A percentile compares a stretch with the other conserved stretches of the same genome.
Conservation (phyloP, 768 basidiomycete genomes). For the Leucosporidium scottii region DNA sequence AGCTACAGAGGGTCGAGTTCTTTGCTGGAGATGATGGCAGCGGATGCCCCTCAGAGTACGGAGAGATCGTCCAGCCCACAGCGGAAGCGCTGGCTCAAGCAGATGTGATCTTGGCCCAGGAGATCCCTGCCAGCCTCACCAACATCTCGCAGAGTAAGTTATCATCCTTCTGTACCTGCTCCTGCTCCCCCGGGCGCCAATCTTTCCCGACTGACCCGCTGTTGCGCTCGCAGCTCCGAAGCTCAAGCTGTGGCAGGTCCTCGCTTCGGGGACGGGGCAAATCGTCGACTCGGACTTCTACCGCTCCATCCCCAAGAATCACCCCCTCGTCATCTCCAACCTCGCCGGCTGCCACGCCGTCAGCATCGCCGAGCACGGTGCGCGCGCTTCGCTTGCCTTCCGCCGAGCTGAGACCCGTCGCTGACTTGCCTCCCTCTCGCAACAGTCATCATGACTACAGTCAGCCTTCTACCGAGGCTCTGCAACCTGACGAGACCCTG, state of each 20-base stretch:
- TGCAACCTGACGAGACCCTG: too few relatives aligned
- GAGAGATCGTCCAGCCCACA: neutral
- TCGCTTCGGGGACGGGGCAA: neutral
- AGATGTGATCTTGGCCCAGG: neutral
- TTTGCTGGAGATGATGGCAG: neutral
- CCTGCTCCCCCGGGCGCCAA: neutral
- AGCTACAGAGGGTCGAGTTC: neutral
- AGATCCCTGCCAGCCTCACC: neutral
- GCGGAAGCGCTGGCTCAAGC: neutral
- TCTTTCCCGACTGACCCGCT: neutral
- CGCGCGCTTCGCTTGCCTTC: neutral
- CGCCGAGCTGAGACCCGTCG: neutral
- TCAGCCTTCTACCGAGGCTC: too few relatives aligned
- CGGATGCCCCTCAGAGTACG: neutral
- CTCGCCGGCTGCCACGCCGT: neutral
- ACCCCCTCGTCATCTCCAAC: constrained; percentile 3
- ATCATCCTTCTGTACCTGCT: neutral
- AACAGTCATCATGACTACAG: neutral
- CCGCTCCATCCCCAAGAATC: neutral
- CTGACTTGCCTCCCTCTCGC: neutral
- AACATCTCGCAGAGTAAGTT: neutral
- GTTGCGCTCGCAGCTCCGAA: neutral
- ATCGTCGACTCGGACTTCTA: neutral
- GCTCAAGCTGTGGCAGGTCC: neutral
- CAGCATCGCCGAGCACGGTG: constrained; percentile 3